Evolutionary conservation across 768 basidiomycete genomes (phyloP).

Genomic region (Mycena vitilis): DNA sequence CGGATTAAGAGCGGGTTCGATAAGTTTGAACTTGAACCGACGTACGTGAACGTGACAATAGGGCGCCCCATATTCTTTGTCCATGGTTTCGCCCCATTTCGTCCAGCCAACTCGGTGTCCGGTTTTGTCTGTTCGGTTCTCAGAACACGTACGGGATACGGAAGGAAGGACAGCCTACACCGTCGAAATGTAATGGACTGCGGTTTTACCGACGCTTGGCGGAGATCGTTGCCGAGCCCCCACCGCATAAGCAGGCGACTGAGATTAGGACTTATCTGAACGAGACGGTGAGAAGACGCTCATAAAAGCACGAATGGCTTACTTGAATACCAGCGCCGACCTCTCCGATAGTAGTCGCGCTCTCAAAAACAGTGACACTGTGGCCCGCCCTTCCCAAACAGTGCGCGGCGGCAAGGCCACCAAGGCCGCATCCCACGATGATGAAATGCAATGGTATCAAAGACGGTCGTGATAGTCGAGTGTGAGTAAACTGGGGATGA

Average conservation of each 20-base stretch:
- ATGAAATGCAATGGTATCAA: conserved; percentile 41
- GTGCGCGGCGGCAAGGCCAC: conserved; percentile 53
- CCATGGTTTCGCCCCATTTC: conserved; percentile 43
- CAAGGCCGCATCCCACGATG: conserved; percentile 29
- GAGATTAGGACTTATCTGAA: conserved; percentile 47
- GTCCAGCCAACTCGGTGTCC: conserved; percentile 48
- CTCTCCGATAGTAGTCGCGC: conserved; percentile 49
- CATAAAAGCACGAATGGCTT: not conserved
- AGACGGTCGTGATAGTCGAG: not conserved
- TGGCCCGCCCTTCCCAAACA: conserved; percentile 55
- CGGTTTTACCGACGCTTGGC: conserved; percentile 53
- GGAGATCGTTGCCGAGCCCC: conserved; percentile 59
- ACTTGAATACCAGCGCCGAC: conserved; percentile 63
- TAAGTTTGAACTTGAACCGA: not conserved
- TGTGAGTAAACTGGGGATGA: not conserved
- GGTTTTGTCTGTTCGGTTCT: conserved; percentile 40
- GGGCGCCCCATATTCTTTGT: conserved; percentile 46
- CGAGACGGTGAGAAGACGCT: not conserved
- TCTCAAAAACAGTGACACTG: conserved; percentile 53
- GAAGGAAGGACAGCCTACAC: conserved; percentile 46
- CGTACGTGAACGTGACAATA: conserved; percentile 52
- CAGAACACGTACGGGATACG: not conserved
- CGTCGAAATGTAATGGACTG: conserved; percentile 53
- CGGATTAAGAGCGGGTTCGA: not conserved
- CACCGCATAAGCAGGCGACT: conserved; percentile 60